Percentiles rank a stretch among this genome's conserved stretches.
Conservation (phyloP, 768 basidiomycete species). For the Calocybe gangraenosa region DNA sequence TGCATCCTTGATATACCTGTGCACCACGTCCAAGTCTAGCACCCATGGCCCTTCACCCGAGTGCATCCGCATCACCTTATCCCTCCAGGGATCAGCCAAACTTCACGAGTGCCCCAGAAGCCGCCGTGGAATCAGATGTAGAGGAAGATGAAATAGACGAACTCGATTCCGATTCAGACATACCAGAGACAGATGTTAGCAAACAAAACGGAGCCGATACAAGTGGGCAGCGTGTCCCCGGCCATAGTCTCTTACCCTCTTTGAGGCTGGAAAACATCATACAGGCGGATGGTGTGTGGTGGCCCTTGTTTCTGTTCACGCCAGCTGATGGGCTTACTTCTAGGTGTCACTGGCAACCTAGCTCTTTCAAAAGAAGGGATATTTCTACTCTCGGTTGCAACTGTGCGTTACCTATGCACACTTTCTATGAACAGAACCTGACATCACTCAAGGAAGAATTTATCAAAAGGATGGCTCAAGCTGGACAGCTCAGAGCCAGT, state of each 20-base stretch:
- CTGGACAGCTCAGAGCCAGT: conserved; percentile 63
- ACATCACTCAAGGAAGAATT: conserved; percentile 68
- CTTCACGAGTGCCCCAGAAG: conserved; percentile 11
- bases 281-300: conserved; percentile 63
- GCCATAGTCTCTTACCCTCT: conserved; percentile 64
- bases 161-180: conserved; percentile 53
- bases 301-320: conserved; percentile 8
- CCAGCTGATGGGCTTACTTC: conserved; percentile 3
- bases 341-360: conserved; percentile 57
- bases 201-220: conserved; percentile 23
- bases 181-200: conserved; percentile 31
- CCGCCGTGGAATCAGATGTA: conserved; percentile 39
- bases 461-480: conserved; percentile 68
- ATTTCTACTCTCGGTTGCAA: conserved; percentile 71
- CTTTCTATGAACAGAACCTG: conserved; percentile 1
- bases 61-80: conserved; percentile 1
- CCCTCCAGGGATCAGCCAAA: conserved; percentile 2
- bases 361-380: conserved; percentile 73
- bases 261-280: conserved; percentile 71
- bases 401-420: conserved; percentile 39
- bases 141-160: conserved; percentile 61
- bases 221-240: conserved; percentile 46
- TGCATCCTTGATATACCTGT: conserved; percentile 14
- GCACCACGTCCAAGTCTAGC: background rate
- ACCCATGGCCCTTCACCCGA: conserved; percentile 7